Evolutionary conservation across 1,284 basidiomycete species (phyloP), one percentile per base, ranked within the genome.

Genomic region (Cryptococcus sp.): DNA sequence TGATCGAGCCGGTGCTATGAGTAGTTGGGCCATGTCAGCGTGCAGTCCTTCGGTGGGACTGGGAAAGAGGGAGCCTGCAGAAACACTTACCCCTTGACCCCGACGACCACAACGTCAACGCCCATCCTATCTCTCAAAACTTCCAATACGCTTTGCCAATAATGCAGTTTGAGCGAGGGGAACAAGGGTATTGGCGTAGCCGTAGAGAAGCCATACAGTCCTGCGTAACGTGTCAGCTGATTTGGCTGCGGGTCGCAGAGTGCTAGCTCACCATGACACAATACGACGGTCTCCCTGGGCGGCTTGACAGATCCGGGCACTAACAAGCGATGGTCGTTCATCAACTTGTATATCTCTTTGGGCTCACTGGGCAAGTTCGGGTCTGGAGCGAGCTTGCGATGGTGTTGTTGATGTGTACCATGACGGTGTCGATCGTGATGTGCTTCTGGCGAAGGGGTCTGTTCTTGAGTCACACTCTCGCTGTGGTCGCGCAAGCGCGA

Each of bases 91-190:
- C 88, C 87, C 48, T 96, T 96, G 20, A 98, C 96, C 1, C 89
- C 87, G 3, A 93, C 93, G n/a, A 98, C 90, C 53, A 97, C 87
- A 17, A 99, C 93, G 62, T 97, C 91, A 22, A 89, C 93, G 7
- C 92, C 91, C 20, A 98, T 82, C 66, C 85, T 89, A 60, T 90
- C 84, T 54, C 89, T 84, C 15, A 99, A 82, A 8, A 96, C 86
- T 46, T 86, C 86, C 45, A 98, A 82, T 5, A 97, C 87, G 58
- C 90, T 89, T 0, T 88, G 87, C 96, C 96, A 99, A 75, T 99
- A 99, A 67, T 98, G 93, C 73, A 93, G 86, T 61, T 92, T 78
- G 44, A 79, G 64, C 4, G 74, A 76, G 6, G 78, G 78, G 84
- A 71, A 94, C 80, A 69, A 86, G 82, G 17, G 91, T 87, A 76